A percentile compares a stretch with the other conserved stretches of the same genome.
These are phyloP conservation scores for Wickerhamomyces silvicola DNA, from an alignment of 805 yeast species.

Conservation along the genomic window DNA sequence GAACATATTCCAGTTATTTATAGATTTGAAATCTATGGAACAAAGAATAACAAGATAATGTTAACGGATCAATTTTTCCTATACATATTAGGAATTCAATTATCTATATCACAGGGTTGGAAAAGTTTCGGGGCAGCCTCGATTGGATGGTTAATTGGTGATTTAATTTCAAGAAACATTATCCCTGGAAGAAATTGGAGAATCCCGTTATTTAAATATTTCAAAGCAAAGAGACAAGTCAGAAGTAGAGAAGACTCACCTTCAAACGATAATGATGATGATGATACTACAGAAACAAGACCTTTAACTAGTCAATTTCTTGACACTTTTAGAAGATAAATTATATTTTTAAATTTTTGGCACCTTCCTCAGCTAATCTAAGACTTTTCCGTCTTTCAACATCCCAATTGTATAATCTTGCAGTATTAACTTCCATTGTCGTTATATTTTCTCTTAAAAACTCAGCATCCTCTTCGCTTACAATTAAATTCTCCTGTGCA, in stretches of 20 bases:
- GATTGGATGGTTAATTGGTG: constrained; percentile 32
- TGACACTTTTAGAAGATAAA: constrained; percentile 37
- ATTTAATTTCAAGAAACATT: constrained; percentile 26
- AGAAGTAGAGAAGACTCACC: constrained; percentile 7
- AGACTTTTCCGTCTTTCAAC: constrained; percentile 58
- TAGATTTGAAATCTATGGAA: constrained; percentile 25
- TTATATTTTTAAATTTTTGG: constrained; percentile 26
- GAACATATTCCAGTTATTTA: constrained; percentile 34
- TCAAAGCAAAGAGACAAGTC: constrained; percentile 8
- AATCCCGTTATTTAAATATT: constrained; percentile 29
- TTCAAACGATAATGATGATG: constrained; percentile 16
- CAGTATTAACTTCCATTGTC: constrained; percentile 96
- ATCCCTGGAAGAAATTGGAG: constrained; percentile 35
- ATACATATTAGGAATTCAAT: constrained; percentile 26
- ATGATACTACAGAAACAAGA: constrained; percentile 25
- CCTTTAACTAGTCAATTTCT: constrained; percentile 43
- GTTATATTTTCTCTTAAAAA: constrained; percentile 85
- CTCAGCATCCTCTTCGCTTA: constrained; percentile 79
- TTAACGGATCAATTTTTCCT: constrained; percentile 29
- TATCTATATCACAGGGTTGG: constrained; percentile 25
- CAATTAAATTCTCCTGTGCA: constrained; percentile 51
- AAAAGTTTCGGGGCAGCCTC: constrained; percentile 22
- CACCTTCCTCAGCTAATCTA: constrained; percentile 38
- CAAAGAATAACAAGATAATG: constrained; percentile 10
- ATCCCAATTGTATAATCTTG: constrained; percentile 86